Evolutionary conservation across 163 green algal genomes (phyloP).

Genomic region (Picocystis sp.): DNA sequence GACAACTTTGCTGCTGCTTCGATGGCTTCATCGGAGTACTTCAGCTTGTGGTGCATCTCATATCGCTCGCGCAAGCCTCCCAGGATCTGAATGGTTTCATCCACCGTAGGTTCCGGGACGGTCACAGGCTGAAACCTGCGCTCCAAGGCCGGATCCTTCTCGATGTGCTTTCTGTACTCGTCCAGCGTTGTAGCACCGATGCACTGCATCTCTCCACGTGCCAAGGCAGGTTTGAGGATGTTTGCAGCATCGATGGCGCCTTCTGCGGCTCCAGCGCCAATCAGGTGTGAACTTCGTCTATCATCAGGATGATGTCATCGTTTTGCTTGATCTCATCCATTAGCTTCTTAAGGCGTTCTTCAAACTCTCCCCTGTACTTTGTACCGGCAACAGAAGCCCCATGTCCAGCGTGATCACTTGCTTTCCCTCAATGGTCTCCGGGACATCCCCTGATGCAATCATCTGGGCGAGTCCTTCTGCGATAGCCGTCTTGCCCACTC

Average conservation of each 20-base stretch:
- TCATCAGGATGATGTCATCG: conserved; percentile 75
- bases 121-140: conserved; percentile 38
- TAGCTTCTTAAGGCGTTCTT: conserved; percentile 42
- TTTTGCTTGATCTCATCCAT: conserved; percentile 99
- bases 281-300: conserved; percentile 80
- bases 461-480: conserved; percentile 48
- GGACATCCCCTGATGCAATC: conserved; percentile 16
- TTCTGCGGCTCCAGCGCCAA: conserved; percentile 41
- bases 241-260: conserved; percentile 50
- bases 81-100: conserved; percentile 27
- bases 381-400: conserved; percentile 26
- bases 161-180: conserved; percentile 46
- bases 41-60: conserved; percentile 31
- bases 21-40: conserved; percentile 24
- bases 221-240: conserved; percentile 56
- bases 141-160: conserved; percentile 52
- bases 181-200: conserved; percentile 35
- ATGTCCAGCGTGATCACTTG: conserved; percentile 36
- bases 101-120: conserved; percentile 12
- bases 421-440: conserved; percentile 8
- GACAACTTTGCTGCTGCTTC: conserved; percentile 24
- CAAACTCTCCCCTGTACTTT: conserved; percentile 42
- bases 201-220: conserved; percentile 39
- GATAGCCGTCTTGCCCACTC: conserved; percentile 84
- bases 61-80: conserved; percentile 31